phyloP scores from a whole-genome alignment of 495 filamentous ascomycete genomes.

The Parathielavia hyrcaniae region DNA sequence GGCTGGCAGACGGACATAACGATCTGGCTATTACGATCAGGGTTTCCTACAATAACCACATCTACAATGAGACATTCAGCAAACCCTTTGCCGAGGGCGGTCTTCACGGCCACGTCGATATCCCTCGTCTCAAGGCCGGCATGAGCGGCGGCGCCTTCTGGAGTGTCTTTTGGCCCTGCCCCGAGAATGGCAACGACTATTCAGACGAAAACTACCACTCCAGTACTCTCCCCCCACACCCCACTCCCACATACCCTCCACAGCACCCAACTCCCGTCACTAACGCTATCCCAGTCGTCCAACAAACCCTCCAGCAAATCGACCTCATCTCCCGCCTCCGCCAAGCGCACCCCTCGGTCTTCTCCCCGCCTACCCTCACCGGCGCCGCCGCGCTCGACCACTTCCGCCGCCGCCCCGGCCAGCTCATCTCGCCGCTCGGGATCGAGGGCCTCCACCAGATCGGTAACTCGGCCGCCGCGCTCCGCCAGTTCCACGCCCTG shows the following conservation, averaged over 20 bases:
- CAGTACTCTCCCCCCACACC: slow-evolving; percentile 25
- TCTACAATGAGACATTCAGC: slow-evolving; percentile 69
- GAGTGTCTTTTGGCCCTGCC: slow-evolving; percentile 80
- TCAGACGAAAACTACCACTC: slow-evolving; percentile 61
- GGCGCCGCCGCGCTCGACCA: slow-evolving; percentile 52
- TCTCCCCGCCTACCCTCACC: slow-evolving; percentile 53
- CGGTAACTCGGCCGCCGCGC: slow-evolving; percentile 71
- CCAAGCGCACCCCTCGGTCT: slow-evolving; percentile 59
- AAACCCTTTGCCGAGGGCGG: slow-evolving; percentile 60
- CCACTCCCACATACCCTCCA: neutral
- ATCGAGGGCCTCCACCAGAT: slow-evolving; percentile 96
- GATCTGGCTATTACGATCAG: slow-evolving; percentile 75
- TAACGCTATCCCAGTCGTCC: slow-evolving; percentile 38
- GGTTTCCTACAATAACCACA: slow-evolving; percentile 62
- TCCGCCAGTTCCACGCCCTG: slow-evolving; percentile 65
- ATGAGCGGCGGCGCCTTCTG: slow-evolving; percentile 76
- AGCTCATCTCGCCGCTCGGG: slow-evolving; percentile 60
- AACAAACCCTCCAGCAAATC: slow-evolving; percentile 72
- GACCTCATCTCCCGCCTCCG: slow-evolving; percentile 71
- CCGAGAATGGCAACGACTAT: slow-evolving; percentile 62
- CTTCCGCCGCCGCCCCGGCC: slow-evolving; percentile 51
- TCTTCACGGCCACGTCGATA: slow-evolving; percentile 67
- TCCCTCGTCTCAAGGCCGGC: slow-evolving; percentile 57
- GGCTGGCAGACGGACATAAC: slow-evolving; percentile 74
- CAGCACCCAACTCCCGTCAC: neutral